A percentile compares a stretch with the other conserved stretches of the same genome.
These are phyloP conservation scores for Rugosomyces carneus DNA, from an alignment of 1,284 basidiomycete species.

Conservation along the genomic window DNA sequence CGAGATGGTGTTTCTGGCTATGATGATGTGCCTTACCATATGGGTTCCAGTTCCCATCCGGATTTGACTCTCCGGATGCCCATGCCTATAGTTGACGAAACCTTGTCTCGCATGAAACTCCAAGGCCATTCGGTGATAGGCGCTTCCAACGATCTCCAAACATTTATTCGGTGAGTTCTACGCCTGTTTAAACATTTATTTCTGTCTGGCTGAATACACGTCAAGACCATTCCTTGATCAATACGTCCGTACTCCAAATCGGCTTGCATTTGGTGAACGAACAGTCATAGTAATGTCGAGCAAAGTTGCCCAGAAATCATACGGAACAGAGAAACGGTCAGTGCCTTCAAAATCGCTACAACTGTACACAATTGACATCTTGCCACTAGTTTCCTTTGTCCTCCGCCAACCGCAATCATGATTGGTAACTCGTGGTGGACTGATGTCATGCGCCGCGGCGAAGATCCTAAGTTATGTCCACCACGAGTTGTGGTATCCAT, in stretches of 20 bases:
- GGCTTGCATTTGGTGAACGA: slow-evolving; percentile 87
- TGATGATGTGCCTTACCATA: slow-evolving; percentile 52
- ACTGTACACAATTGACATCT: slow-evolving; percentile 7
- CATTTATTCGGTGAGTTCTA: slow-evolving; percentile 68
- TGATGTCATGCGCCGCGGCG: slow-evolving; percentile 61
- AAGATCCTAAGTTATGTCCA: slow-evolving; percentile 68
- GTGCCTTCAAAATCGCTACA: slow-evolving; percentile 16
- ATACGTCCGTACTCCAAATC: slow-evolving; percentile 81
- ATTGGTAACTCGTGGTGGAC: slow-evolving; percentile 96
- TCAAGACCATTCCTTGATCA: slow-evolving; percentile 73
- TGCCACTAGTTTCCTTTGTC: slow-evolving; percentile 75
- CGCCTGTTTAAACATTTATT: slow-evolving; percentile 12
- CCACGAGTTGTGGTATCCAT: slow-evolving; percentile 87
- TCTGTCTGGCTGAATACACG: slow-evolving; percentile 22
- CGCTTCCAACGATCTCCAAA: slow-evolving; percentile 63
- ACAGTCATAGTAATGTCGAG: slow-evolving; percentile 95
- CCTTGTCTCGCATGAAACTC: slow-evolving; percentile 59
- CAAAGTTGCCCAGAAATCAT: slow-evolving; percentile 95
- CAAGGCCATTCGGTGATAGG: slow-evolving; percentile 50
- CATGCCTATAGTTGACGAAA: slow-evolving; percentile 49
- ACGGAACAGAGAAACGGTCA: slow-evolving; percentile 90
- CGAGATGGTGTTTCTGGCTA: slow-evolving; percentile 45
- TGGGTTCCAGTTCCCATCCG: slow-evolving; percentile 42
- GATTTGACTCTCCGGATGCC: slow-evolving; percentile 52
- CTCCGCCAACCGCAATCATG: slow-evolving; percentile 91